These are phyloP conservation scores for Phaffomyces opuntiae DNA, from an alignment of 805 yeast species.

Conservation along the genomic window DNA sequence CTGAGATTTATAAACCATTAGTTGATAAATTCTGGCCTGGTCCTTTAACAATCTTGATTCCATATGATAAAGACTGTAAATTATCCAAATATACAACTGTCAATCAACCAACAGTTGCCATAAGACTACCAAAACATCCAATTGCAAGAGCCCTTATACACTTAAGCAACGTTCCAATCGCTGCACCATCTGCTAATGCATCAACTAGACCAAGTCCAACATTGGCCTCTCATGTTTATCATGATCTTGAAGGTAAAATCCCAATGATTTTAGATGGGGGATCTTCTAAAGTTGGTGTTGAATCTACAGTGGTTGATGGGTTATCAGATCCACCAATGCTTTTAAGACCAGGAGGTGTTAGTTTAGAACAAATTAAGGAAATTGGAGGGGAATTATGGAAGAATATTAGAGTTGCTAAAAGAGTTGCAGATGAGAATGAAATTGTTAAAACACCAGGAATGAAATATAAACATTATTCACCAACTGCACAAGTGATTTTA, in stretches of 20 bases:
- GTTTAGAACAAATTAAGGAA: conserved; percentile 62
- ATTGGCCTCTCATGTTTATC: conserved; percentile 72
- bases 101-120: conserved; percentile 85
- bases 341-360: conserved; percentile 90
- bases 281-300: conserved; percentile 79
- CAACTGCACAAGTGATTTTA: conserved; percentile 73
- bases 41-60: conserved; percentile 81
- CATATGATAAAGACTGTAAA: conserved; percentile 40
- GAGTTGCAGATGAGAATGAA: conserved; percentile 57
- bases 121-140: conserved; percentile 80
- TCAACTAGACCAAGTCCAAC: conserved; percentile 96
- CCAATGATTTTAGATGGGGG: conserved; percentile 93
- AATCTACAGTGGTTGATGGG: conserved; percentile 92
- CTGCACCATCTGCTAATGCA: conserved; percentile 97
- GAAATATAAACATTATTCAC: conserved; percentile 96
- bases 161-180: conserved; percentile 78
- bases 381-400: conserved; percentile 69
- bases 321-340: conserved; percentile 77
- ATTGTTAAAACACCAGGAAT: conserved; percentile 91
- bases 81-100: conserved; percentile 78
- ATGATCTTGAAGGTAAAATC: conserved; percentile 72
- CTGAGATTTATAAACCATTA: conserved; percentile 58
- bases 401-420: conserved; percentile 54
- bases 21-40: conserved; percentile 89
- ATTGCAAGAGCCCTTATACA: conserved; percentile 88